Evolutionary conservation across 1,284 basidiomycete species (phyloP).

Genomic region (Tylopilus sp.): DNA sequence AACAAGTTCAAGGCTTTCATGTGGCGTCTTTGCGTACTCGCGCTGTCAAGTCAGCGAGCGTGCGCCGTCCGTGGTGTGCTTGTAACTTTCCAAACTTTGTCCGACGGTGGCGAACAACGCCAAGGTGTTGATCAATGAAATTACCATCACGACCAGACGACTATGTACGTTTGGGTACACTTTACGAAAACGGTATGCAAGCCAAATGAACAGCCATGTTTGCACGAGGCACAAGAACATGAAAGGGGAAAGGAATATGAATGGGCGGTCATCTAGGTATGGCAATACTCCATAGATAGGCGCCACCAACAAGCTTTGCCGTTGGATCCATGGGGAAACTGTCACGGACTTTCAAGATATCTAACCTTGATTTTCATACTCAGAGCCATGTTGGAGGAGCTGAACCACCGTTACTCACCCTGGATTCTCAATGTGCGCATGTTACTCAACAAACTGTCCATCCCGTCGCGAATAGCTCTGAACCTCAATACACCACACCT

Average conservation of each 20-base stretch:
- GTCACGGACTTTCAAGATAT: slow-evolving; percentile 30
- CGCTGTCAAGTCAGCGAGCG: slow-evolving; percentile 24
- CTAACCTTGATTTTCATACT: slow-evolving; percentile 21
- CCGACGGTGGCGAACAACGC: neutral
- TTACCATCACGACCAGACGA: slow-evolving; percentile 12
- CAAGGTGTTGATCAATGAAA: slow-evolving; percentile 16
- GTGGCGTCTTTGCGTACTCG: slow-evolving; percentile 12
- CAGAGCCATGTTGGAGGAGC: neutral
- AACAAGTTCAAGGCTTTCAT: slow-evolving; percentile 17
- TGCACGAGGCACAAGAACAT: slow-evolving; percentile 22
- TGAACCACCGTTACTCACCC: slow-evolving; percentile 28
- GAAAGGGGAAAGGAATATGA: slow-evolving; percentile 12
- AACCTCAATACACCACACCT: slow-evolving; percentile 50
- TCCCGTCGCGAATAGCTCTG: slow-evolving; percentile 36
- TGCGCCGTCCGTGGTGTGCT: slow-evolving; percentile 4
- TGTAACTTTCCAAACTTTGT: slow-evolving; percentile 7
- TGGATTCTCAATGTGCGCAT: slow-evolving; percentile 19
- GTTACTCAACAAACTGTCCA: slow-evolving; percentile 33
- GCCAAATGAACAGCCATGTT: slow-evolving; percentile 14
- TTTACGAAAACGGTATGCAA: slow-evolving; percentile 6
- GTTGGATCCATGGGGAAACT: slow-evolving; percentile 12
- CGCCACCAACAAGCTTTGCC: slow-evolving; percentile 21
- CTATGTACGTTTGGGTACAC: neutral
- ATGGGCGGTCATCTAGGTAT: slow-evolving; percentile 25
- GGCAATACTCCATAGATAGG: slow-evolving; percentile 6